Evolutionary conservation across 768 basidiomycete genomes (phyloP), one percentile per base, ranked within the genome.

Genomic region (Kwoniella dendrophila): DNA sequence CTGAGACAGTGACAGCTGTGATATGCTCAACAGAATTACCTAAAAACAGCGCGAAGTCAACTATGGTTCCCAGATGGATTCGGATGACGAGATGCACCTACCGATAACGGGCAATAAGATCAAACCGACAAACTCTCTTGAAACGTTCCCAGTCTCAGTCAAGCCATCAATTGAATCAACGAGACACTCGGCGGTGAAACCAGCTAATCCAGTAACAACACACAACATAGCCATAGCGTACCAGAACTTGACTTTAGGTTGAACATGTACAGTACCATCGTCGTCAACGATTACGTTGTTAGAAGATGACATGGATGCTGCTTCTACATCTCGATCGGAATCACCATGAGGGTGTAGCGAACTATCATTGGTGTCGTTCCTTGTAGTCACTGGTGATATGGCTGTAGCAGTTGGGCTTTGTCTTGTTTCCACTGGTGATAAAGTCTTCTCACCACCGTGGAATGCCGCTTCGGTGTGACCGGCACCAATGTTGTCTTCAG

Each of bases 1-100:
- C 88, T 0, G 93, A 90, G 6, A 93, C 92, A 1, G 88, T 88
- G 34, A 96, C 90, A 7, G 93, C 92, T 2, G 92, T 95, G 38
- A 87, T 87, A 73, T 94, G 92, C 72, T 96, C 93, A 82, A 75
- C 76, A 7, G 74, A 70, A 58, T 75, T 75, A 59, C 59, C 54
- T 56, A 29, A 44, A 26, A 6, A 11, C 11, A 12, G 20, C 11
- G 24, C 22, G 4, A 24, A 43, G 41, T 34, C 20, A 56, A 14
- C 54, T 12, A 24, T 2, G 14, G 0, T 11, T 2, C 4, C 2
- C 18, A 4, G 18, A 18, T 2, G 2, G 10, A 16, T 27, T 40
- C 3, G 5, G 20, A 20, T 18, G 40, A 2, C 10, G 3, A 29
- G 12, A 2, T 33, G 7, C 32, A 41, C 54, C 32, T 41, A 56